Evolutionary conservation across 1,139 yeast species (phyloP), one percentile per base, ranked within the genome.

Genomic region (Saccharomyces hybrid): DNA sequence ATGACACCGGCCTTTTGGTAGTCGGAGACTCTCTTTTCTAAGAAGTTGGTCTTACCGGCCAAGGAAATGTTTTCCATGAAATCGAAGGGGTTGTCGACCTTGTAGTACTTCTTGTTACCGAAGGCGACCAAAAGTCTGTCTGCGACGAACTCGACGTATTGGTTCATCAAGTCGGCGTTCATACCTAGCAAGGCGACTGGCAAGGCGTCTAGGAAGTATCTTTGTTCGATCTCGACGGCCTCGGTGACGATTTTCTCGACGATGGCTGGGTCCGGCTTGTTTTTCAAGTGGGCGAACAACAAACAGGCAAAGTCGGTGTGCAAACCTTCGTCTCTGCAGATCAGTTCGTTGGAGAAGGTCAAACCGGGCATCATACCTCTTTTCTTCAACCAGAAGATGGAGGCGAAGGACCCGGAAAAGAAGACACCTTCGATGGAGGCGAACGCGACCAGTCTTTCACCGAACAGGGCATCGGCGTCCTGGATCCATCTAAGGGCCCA

Each of bases 351-450:
- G 57, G 98, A 90, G 79, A 93, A 93, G 53, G 99, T 91, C 67
- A 93, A 80, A 69, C 99, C 99, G 50, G 99, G 99, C 99, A 93
- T 93, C 70, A 91, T 79, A 70, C 99, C 99, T 73, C 97, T 87
- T 83, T 93, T 93, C 83, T 93, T 91, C 71, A 93, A 83, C 99
- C 99, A 93, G 79, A 93, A 93, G 71, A 93, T 89, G 56, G 98
- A 89, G 51, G 99, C 99, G 73, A 93, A 93, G 3, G 99, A 91
- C 60, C 99, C 99, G 55, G 95, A 85, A 80, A 93, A 93, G 83
- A 93, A 93, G 64, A 95, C 88, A 77, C 99, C 99, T 77, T 93
- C 99, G 57, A 93, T 97, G 60, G 99, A 98, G 58, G 99, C 99
- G 71, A 93, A 93, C 25, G 99, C 99, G 60, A 93, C 95, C 67